Percentiles rank a stretch among this genome's conserved stretches.
phyloP scores from a whole-genome alignment of 2,329 filamentous ascomycete species.

The Lachnellula cervina region DNA sequence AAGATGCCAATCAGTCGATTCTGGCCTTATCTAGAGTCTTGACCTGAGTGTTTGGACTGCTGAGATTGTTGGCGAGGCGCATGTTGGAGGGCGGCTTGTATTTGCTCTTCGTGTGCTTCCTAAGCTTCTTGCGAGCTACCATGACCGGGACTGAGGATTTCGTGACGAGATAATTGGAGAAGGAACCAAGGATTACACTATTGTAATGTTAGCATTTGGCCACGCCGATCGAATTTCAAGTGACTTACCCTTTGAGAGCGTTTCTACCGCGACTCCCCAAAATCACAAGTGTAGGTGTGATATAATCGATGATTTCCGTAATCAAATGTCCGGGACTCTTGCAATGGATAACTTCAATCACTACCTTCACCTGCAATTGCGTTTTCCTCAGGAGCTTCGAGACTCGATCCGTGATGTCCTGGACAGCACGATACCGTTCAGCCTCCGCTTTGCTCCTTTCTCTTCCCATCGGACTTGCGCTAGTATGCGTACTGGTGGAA shows the following conservation, averaged over 20 bases:
- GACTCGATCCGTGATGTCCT: conserved; percentile 77
- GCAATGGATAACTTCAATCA: conserved; percentile 96
- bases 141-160: conserved; percentile 97
- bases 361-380: conserved; percentile 82
- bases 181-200: conserved; percentile 90
- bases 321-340: conserved; percentile 96
- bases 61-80: conserved; percentile 76
- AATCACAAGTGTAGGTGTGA: conserved; percentile 88
- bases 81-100: conserved; percentile 62
- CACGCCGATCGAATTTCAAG: neutral
- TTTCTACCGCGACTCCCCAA: conserved; percentile 87
- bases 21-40: conserved; percentile 67
- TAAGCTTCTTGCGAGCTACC: conserved; percentile 86
- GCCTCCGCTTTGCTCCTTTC: conserved; percentile 62
- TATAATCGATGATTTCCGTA: conserved; percentile 91
- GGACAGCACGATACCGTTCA: conserved; percentile 75
- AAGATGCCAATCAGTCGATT: conserved; percentile 52
- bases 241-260: conserved; percentile 79
- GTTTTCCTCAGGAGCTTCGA: conserved; percentile 87
- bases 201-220: conserved; percentile 30
- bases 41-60: conserved; percentile 49
- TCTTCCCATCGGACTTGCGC: conserved; percentile 33
- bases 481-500: conserved; percentile 14
- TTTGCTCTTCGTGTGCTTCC: conserved; percentile 68
- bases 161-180: conserved; percentile 94